These are phyloP conservation scores for Cylindrotheca closterium DNA, from an alignment of 108 stramenopile species.

Conservation along the genomic window DNA sequence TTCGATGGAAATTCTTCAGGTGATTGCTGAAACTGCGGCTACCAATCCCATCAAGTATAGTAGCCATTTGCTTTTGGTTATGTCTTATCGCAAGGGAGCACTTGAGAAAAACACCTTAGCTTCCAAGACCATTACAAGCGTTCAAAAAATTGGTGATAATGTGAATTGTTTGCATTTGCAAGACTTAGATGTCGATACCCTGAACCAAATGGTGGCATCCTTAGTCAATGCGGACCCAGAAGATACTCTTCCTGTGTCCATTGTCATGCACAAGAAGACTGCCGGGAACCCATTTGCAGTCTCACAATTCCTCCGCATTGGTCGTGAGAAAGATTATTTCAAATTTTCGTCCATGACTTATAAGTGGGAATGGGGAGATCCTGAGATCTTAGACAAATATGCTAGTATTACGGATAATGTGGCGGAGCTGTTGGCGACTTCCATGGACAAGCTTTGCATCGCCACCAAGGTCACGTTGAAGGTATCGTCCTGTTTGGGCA, in stretches of 20 bases:
- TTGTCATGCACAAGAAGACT: constrained; percentile 53
- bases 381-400: constrained; percentile 19
- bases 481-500: constrained; percentile 47
- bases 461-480: constrained; percentile 14
- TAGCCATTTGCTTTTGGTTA: constrained; percentile 9
- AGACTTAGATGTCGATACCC: constrained; percentile 21
- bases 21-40: constrained; percentile 2
- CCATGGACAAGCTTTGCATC: constrained; percentile 23
- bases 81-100: constrained; percentile 24
- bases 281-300: constrained; percentile 62
- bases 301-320: constrained; percentile 40
- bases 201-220: constrained; percentile 35
- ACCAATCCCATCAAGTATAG: neutral
- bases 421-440: constrained; percentile 34
- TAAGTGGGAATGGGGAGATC: constrained; percentile 58
- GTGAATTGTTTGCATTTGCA: constrained; percentile 10
- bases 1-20: constrained; percentile 29
- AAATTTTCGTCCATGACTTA: constrained; percentile 29
- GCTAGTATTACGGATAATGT: constrained; percentile 45
- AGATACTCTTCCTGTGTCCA: constrained; percentile 21
- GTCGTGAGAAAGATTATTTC: constrained; percentile 34
- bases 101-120: neutral
- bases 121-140: neutral
- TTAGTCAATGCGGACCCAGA: constrained; percentile 5
- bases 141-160: neutral